Evolutionary conservation across 768 basidiomycete genomes (phyloP).

Genomic region (Ramaria rubella): DNA sequence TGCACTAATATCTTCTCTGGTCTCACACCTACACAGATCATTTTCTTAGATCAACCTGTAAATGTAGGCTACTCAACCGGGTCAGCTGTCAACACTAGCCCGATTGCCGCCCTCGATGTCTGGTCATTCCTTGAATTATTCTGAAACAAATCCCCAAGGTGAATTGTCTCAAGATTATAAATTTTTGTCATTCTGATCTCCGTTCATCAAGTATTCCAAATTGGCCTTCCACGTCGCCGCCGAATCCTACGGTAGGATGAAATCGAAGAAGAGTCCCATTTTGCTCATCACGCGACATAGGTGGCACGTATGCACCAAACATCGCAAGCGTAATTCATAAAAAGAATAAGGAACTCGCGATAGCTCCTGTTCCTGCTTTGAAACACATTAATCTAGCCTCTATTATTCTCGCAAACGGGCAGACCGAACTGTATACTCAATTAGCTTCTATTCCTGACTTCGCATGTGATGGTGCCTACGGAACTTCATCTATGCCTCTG

Average conservation of each 20-base stretch:
- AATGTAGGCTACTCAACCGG: slow-evolving; percentile 82
- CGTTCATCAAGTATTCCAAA: slow-evolving; percentile 40
- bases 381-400: slow-evolving; percentile 75
- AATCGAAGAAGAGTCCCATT: not conserved
- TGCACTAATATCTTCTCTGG: slow-evolving; percentile 16
- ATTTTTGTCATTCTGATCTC: not conserved
- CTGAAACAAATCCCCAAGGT: slow-evolving; percentile 56
- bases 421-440: slow-evolving; percentile 79
- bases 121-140: slow-evolving; percentile 80
- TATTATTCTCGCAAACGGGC: slow-evolving; percentile 81
- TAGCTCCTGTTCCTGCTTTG: slow-evolving; percentile 40
- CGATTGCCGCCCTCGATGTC: slow-evolving; percentile 85
- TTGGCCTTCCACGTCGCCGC: slow-evolving; percentile 74
- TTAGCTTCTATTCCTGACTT: slow-evolving; percentile 75
- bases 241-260: slow-evolving; percentile 55
- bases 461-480: slow-evolving; percentile 58
- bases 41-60: slow-evolving; percentile 70
- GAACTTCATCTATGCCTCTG: not conserved
- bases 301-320: slow-evolving; percentile 79
- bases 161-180: not conserved
- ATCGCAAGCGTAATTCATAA: slow-evolving; percentile 78
- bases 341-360: slow-evolving; percentile 56
- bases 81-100: slow-evolving; percentile 68
- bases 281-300: slow-evolving; percentile 13
- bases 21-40: slow-evolving; percentile 31